Evolutionary conservation across 2,329 filamentous ascomycete species (phyloP).

Genomic region (Ophiostoma populinum): DNA sequence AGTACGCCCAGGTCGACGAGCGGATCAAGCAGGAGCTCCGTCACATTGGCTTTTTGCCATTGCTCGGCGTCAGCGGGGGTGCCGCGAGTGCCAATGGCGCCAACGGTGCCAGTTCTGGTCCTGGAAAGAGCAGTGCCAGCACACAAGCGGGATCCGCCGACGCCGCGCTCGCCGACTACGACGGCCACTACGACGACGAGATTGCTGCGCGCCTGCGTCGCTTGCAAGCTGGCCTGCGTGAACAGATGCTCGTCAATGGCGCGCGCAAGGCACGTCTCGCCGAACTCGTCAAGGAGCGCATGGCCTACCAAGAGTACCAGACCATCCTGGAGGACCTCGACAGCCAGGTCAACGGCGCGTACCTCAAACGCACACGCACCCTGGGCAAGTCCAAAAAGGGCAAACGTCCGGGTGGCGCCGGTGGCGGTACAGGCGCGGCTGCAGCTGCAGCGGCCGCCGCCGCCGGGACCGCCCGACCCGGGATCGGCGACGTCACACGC

Average conservation of each 20-base stretch:
- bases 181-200: conserved; percentile 83
- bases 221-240: conserved; percentile 65
- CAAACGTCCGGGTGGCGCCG: conserved; percentile 28
- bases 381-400: conserved; percentile 92
- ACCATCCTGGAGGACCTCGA: conserved; percentile 96
- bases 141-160: not conserved
- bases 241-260: conserved; percentile 75
- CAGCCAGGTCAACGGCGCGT: conserved; percentile 83
- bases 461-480: conserved; percentile 46
- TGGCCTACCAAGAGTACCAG: conserved; percentile 92
- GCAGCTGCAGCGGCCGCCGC: conserved; percentile 18
- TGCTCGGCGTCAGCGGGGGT: conserved; percentile 12
- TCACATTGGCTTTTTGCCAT: conserved; percentile 72
- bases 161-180: conserved; percentile 50
- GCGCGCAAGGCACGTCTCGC: conserved; percentile 75
- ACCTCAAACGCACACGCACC: conserved; percentile 85
- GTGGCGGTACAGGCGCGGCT: conserved; percentile 24
- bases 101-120: conserved; percentile 4
- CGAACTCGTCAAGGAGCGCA: conserved; percentile 76
- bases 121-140: conserved; percentile 2
- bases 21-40: conserved; percentile 80
- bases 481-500: conserved; percentile 80
- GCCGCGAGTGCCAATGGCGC: conserved; percentile 8
- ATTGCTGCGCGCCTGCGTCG: conserved; percentile 77
- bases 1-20: conserved; percentile 77